A percentile compares a stretch with the other conserved stretches of the same genome.
These are phyloP conservation scores for Nannochloropsis gaditana DNA, from an alignment of 108 stramenopile genomes.

Conservation along the genomic window DNA sequence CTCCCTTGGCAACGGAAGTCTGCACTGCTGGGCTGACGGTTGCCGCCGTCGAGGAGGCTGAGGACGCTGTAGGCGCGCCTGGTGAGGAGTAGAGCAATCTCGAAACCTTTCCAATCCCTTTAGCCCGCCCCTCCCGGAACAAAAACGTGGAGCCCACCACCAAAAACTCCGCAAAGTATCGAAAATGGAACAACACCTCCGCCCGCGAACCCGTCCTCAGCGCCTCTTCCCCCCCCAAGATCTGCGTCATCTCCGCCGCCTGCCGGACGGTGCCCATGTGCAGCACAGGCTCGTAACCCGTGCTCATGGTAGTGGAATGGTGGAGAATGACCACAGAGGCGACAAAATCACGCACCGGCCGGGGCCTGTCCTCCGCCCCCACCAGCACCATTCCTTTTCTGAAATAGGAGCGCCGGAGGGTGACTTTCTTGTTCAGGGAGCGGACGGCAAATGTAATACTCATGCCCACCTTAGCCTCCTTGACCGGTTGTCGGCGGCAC, in stretches of 20 bases:
- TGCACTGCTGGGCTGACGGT: too few species aligned
- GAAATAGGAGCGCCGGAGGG: constrained; percentile 47
- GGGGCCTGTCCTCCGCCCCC: constrained; percentile 14
- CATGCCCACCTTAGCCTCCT: constrained; percentile 54
- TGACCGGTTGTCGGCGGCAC: constrained; percentile 51
- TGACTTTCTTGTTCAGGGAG: constrained; percentile 43
- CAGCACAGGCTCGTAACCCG: constrained; percentile 61
- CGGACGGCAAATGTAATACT: constrained; percentile 58
- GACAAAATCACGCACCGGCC: constrained; percentile 47
- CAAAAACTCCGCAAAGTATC: constrained; percentile 58
- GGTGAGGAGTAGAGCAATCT: constrained; percentile 5
- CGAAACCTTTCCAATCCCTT: constrained; percentile 59
- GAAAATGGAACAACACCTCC: constrained; percentile 22
- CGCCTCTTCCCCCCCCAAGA: constrained; percentile 40
- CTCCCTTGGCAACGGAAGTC: too few species aligned
- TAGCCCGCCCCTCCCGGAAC: constrained; percentile 61
- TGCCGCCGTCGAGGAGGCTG: not conserved
- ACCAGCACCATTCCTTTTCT: constrained; percentile 57
- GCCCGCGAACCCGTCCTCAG: not conserved
- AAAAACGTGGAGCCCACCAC: constrained; percentile 51
- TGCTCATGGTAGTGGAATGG: constrained; percentile 59
- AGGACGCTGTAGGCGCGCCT: not conserved
- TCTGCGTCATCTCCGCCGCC: constrained; percentile 50
- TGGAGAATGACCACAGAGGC: constrained; percentile 60
- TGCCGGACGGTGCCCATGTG: constrained; percentile 58